phyloP scores from a whole-genome alignment of 2,329 filamentous ascomycete genomes.

The Xylaria sp. region DNA sequence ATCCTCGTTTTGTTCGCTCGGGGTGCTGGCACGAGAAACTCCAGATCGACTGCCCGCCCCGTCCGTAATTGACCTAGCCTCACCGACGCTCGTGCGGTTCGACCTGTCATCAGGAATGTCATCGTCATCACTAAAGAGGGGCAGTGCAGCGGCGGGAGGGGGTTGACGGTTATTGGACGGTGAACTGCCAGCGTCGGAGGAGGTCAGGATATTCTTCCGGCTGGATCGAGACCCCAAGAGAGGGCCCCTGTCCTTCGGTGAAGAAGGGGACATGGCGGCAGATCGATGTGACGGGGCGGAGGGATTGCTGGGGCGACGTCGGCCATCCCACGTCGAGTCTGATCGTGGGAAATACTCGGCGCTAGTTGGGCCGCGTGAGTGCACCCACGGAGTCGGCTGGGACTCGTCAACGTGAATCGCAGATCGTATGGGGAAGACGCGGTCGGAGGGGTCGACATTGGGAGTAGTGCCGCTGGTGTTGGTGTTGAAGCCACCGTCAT shows the following conservation, averaged over 20 bases:
- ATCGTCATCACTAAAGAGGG: conserved; percentile 45
- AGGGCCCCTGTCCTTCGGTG: conserved; percentile 31
- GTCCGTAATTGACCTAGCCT: conserved; percentile 23
- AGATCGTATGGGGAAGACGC: conserved; percentile 85
- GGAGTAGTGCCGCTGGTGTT: neutral
- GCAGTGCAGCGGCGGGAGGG: conserved; percentile 26
- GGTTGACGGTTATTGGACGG: conserved; percentile 28
- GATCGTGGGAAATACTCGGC: conserved; percentile 53
- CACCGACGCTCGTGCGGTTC: conserved; percentile 36
- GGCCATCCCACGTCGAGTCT: conserved; percentile 47
- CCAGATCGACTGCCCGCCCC: conserved; percentile 23
- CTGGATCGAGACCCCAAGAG: conserved; percentile 4
- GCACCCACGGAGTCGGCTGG: conserved; percentile 49
- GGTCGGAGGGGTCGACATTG: conserved; percentile 58
- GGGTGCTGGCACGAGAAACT: conserved; percentile 30
- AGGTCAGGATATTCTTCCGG: conserved; percentile 34
- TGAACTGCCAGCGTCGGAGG: conserved; percentile 33
- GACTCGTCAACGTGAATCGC: conserved; percentile 74
- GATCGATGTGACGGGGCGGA: conserved; percentile 33
- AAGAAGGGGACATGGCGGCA: conserved; percentile 37
- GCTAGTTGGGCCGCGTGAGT: conserved; percentile 53
- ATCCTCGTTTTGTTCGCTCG: conserved; percentile 50
- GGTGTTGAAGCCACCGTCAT: neutral
- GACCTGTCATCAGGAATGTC: conserved; percentile 43
- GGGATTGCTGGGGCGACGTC: conserved; percentile 49